These are phyloP conservation scores for Mercurialis annua DNA, from an alignment of 345 rosid genomes.

Conservation along the genomic window DNA sequence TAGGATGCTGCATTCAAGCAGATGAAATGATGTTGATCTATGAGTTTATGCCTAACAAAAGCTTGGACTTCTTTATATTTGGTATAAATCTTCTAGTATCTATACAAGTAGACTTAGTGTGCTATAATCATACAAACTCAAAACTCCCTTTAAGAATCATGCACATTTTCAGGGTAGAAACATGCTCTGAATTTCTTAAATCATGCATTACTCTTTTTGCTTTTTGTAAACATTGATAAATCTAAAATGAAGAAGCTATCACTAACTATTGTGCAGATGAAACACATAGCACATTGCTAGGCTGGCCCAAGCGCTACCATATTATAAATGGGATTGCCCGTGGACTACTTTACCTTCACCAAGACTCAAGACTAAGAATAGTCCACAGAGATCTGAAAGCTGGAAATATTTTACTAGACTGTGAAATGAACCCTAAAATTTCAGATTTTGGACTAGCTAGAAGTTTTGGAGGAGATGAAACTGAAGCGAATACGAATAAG, in stretches of 20 bases:
- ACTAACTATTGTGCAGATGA: constrained; percentile 1
- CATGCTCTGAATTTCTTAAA: too few species aligned
- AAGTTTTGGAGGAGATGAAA: constrained; percentile 13
- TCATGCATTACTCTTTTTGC: too few species aligned
- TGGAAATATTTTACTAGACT: constrained; percentile 6
- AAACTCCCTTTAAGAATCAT: too few species aligned
- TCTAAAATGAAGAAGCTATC: neutral
- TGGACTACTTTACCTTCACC: constrained; percentile 21
- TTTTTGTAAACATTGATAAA: too few species aligned
- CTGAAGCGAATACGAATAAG: constrained; percentile 12
- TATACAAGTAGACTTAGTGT: neutral
- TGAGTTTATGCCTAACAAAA: constrained; percentile 9
- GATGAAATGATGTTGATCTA: constrained; percentile 6
- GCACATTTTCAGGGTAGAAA: neutral
- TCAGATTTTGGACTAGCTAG: constrained; percentile 19
- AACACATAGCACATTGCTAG: neutral
- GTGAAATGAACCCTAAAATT: constrained; percentile 15
- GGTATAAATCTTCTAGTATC: neutral
- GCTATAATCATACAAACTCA: too few species aligned
- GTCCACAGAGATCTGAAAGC: neutral
- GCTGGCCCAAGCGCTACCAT: constrained; percentile 7
- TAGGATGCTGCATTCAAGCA: constrained; percentile 17
- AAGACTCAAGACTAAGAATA: constrained; percentile 22
- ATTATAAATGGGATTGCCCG: constrained; percentile 22
- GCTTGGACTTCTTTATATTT: too few species aligned